Conservation (phyloP, 2,329 filamentous ascomycete genomes). For the Laburnicola sp. region DNA sequence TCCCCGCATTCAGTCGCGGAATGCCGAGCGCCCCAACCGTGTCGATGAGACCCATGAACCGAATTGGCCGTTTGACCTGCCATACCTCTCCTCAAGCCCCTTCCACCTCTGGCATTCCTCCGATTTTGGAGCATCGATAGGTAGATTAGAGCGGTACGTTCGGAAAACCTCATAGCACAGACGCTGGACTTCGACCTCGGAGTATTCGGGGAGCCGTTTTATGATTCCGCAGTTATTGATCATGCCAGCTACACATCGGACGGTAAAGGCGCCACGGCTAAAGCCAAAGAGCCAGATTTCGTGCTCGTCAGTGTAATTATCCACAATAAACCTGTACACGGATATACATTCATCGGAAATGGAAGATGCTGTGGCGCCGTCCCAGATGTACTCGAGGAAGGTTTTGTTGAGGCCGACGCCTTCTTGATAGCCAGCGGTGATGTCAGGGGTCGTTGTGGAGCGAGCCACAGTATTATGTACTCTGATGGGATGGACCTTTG, state of each 20-base stretch:
- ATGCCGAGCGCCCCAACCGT: slow-evolving; percentile 43
- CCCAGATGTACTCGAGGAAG: slow-evolving; percentile 43
- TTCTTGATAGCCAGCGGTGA: slow-evolving; percentile 44
- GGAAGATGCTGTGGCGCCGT: slow-evolving; percentile 41
- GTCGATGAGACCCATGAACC: slow-evolving; percentile 40
- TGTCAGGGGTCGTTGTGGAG: slow-evolving; percentile 5
- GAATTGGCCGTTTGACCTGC: slow-evolving; percentile 36
- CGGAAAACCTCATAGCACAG: slow-evolving; percentile 40
- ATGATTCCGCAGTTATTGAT: slow-evolving; percentile 50
- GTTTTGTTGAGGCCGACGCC: slow-evolving; percentile 42
- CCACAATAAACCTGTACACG: slow-evolving; percentile 43
- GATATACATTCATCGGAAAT: slow-evolving; percentile 41
- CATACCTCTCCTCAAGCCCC: slow-evolving; percentile 26
- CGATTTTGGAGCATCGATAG: slow-evolving; percentile 33
- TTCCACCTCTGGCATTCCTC: slow-evolving; percentile 24
- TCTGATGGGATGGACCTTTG: slow-evolving; percentile 28
- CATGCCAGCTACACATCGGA: slow-evolving; percentile 49
- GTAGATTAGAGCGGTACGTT: slow-evolving; percentile 35
- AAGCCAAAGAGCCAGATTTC: slow-evolving; percentile 53
- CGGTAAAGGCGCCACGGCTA: slow-evolving; percentile 52
- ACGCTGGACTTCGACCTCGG: slow-evolving; percentile 20
- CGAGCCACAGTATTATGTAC: not conserved
- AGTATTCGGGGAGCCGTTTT: slow-evolving; percentile 12
- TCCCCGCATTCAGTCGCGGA: slow-evolving; percentile 38
- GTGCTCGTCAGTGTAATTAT: slow-evolving; percentile 40